Conservation (phyloP, 2,329 filamentous ascomycete genomes). For the Aspergillus nomiae region DNA sequence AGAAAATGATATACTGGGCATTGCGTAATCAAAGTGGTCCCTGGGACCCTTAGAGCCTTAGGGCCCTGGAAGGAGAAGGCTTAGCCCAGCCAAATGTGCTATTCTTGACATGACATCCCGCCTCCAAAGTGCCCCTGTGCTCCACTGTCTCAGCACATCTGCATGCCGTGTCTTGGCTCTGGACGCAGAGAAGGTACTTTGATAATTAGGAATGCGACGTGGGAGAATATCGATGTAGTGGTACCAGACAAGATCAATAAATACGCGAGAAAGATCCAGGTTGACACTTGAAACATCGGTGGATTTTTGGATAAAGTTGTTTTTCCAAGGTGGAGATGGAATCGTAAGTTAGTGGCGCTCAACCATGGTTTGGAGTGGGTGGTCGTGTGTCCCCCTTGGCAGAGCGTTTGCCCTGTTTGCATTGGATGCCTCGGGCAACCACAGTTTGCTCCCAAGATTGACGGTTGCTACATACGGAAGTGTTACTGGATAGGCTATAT, state of each 20-base stretch:
- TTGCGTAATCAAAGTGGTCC: conserved; percentile 28
- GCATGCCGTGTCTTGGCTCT: conserved; percentile 16
- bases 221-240: background rate
- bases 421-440: background rate
- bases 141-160: conserved; percentile 2
- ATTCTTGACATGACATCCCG: conserved; percentile 21
- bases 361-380: background rate
- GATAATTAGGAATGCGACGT: background rate
- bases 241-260: background rate
- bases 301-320: background rate
- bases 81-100: conserved; percentile 14
- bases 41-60: conserved; percentile 12
- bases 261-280: background rate
- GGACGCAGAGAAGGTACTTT: background rate
- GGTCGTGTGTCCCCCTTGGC: background rate
- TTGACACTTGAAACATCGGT: background rate
- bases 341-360: background rate
- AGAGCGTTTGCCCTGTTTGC: conserved; percentile 1
- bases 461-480: background rate
- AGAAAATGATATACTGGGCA: conserved; percentile 3
- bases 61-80: conserved; percentile 12
- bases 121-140: background rate
- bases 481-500: background rate
- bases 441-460: background rate
- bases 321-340: background rate